Percentiles rank a stretch among this genome's conserved stretches.
Conservation (phyloP, 768 basidiomycete genomes). For the Leucogyrophana mollusca region DNA sequence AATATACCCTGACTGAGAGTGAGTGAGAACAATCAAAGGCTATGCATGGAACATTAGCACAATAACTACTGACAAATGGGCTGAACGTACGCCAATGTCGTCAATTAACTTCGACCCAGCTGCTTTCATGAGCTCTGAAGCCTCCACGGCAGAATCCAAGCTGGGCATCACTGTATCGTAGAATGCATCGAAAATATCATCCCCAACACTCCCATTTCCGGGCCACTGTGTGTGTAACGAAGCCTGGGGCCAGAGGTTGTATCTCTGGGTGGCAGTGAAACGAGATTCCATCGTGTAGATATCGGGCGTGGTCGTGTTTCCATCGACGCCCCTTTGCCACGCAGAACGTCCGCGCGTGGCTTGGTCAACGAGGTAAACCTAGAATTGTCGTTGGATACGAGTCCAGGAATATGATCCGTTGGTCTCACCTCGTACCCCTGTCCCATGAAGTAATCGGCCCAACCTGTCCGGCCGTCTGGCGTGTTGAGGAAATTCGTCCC, state of each 20-base stretch:
- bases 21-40: constrained; percentile 48
- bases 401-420: neutral
- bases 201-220: constrained; percentile 48
- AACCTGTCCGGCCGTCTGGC: constrained; percentile 50
- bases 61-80: neutral
- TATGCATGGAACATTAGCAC: constrained; percentile 10
- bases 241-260: constrained; percentile 46
- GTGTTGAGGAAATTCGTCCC: constrained; percentile 53
- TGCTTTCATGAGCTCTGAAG: constrained; percentile 36
- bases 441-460: constrained; percentile 53
- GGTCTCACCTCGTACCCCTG: constrained; percentile 47
- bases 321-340: constrained; percentile 40
- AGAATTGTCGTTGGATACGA: constrained; percentile 1
- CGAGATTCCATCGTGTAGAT: constrained; percentile 33
- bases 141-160: constrained; percentile 33
- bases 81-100: constrained; percentile 43
- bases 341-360: constrained; percentile 45
- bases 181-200: constrained; percentile 43
- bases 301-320: constrained; percentile 23
- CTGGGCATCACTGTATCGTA: constrained; percentile 42
- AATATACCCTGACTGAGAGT: constrained; percentile 49
- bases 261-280: constrained; percentile 41
- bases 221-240: constrained; percentile 51
- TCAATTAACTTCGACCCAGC: constrained; percentile 44
- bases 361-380: constrained; percentile 48